Base-by-base conservation (phyloP, 768 basidiomycete species). In the Clitopilus passeckerianus region DNA sequence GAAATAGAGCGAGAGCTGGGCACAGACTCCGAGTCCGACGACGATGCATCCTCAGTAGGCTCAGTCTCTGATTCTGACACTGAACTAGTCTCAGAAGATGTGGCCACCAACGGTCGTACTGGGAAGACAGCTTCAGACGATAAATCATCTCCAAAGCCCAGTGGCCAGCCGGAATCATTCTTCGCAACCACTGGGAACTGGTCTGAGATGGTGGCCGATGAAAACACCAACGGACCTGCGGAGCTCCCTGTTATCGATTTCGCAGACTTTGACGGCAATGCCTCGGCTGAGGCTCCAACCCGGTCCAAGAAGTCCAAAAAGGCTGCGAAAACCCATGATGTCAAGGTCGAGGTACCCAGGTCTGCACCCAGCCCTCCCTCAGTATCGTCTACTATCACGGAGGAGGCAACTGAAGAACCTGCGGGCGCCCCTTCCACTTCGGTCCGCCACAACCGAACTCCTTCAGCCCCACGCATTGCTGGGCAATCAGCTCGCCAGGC, bases 161-260 rank as follows among this genome's bases (percentile, higher is more conserved):
- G 70, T 15, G 70, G 71, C 53, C 70, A 73, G 1, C 65, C 70
- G 15, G 70, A 71, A 33, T 75, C 83, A 15, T 86, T 90, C 70
- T 87, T 87, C 63, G 73, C 80, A 5, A 62, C 77, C 1, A 69
- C 79, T 30, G 80, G 81, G 15, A 81, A 83, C 65, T 93, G 91
- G 91, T 89, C 90, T 9, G 90, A 93, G 68, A 89, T 92, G 85
- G 89, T 92, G n/a, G 79, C 86, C 16, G 87, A 87, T 60, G 88
- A 90, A 72, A 80, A 72, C 46, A 74, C 73, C n/a, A 80, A 86
- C 61, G 87, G 86, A 18, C 76, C 83, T 53, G 83, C 82, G 7
- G 83, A 85, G 24, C 78, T 93, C 7, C 92, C 91, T 34, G 86
- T 93, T 65, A 86, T 93, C 64, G 89, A 92, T 59, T 94, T 93